Evolutionary conservation across 495 filamentous ascomycete species (phyloP).

Genomic region (Echria macrotheca): DNA sequence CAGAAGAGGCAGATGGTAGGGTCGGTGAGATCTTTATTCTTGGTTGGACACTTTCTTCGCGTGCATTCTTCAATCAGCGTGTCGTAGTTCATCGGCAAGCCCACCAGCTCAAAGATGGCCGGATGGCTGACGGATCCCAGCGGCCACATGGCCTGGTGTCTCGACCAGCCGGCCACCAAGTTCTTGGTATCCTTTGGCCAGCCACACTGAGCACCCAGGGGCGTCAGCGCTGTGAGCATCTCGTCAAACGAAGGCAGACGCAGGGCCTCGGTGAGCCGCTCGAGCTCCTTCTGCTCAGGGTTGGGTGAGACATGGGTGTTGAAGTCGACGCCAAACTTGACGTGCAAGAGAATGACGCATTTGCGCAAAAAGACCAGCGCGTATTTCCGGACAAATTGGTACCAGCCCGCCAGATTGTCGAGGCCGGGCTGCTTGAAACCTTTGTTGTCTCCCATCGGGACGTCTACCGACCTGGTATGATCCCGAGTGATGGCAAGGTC

Average conservation of each 20-base stretch:
- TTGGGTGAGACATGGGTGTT: slow-evolving; percentile 63
- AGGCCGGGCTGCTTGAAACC: slow-evolving; percentile 40
- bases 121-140: slow-evolving; percentile 61
- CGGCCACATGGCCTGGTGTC: slow-evolving; percentile 48
- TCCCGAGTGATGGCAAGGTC: slow-evolving; percentile 23
- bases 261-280: slow-evolving; percentile 68
- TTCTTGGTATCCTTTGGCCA: slow-evolving; percentile 32
- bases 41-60: slow-evolving; percentile 75
- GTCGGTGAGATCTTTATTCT: slow-evolving; percentile 84
- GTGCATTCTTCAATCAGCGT: slow-evolving; percentile 90
- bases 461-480: background rate
- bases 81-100: slow-evolving; percentile 85
- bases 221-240: slow-evolving; percentile 53
- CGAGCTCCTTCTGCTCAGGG: slow-evolving; percentile 68
- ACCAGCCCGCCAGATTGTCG: slow-evolving; percentile 36
- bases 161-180: slow-evolving; percentile 75
- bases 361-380: slow-evolving; percentile 89
- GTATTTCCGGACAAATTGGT: slow-evolving; percentile 63
- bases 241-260: slow-evolving; percentile 74
- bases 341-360: slow-evolving; percentile 72
- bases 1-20: slow-evolving; percentile 92
- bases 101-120: slow-evolving; percentile 87
- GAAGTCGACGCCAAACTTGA: slow-evolving; percentile 84
- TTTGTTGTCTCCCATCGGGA: slow-evolving; percentile 24
- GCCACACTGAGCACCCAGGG: slow-evolving; percentile 34